Conservation (phyloP, 129 eudicot genomes). For the Lactuca saligna region DNA sequence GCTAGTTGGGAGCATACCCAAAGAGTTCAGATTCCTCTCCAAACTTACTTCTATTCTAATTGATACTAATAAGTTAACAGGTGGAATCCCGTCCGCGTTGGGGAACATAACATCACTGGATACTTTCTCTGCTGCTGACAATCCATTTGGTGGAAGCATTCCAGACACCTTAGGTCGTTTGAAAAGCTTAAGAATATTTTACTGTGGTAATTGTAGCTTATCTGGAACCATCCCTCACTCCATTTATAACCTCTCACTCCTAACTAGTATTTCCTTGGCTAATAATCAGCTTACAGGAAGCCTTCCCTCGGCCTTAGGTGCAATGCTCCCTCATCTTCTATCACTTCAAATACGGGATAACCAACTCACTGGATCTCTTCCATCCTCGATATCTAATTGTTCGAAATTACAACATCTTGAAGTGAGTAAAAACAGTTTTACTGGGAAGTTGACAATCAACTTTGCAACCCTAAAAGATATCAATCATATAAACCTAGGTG, state of each 20-base stretch:
- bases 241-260: too few relatives aligned
- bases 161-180: background rate
- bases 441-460: too few relatives aligned
- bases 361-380: background rate
- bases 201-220: background rate
- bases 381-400: background rate
- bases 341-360: background rate
- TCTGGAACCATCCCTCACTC: background rate
- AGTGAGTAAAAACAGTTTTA: too few relatives aligned
- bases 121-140: background rate
- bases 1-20: slow-evolving; percentile 5
- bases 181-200: background rate
- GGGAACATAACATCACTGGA: background rate
- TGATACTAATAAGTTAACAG: background rate
- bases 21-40: background rate
- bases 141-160: background rate
- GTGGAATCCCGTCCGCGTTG: background rate
- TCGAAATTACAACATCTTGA: background rate
- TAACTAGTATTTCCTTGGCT: background rate
- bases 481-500: too few relatives aligned
- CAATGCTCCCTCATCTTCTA: background rate
- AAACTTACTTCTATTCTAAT: too few relatives aligned
- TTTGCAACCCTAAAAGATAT: too few relatives aligned
- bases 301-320: too few relatives aligned
- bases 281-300: too few relatives aligned